Evolutionary conservation across 306 rosid species (phyloP), one percentile per base, ranked within the genome.

Genomic region (Boehmeria nivea): DNA sequence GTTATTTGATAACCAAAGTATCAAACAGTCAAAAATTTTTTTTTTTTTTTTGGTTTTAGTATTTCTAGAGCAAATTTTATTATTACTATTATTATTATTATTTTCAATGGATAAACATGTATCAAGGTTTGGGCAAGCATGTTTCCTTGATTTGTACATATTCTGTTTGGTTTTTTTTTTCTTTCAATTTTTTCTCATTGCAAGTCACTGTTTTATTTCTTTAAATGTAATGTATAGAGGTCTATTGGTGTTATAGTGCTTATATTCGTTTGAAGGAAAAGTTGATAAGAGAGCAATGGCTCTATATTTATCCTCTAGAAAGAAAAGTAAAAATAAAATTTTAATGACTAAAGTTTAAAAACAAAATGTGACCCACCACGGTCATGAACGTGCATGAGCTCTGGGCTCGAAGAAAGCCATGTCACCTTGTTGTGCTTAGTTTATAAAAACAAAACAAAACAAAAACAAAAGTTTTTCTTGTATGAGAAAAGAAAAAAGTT

Each of bases 391-490:
- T 68, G 78, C 60, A 80, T 61, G 61, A 76, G 86, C 86, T 67
- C 86, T 63, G 51, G 86, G 84, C 83, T 80, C 87, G 76, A 81
- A 82, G 76, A 66, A 61, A 61, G 34, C 68, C 52, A 57, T 50
- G 65, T 68, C 74, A 72, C 61, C 60, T 48, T 39, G 48, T 9
- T 71, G 60, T 65, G 59, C 48, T 75, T 51, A 16, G 56, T 60
- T 69, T 21, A 45, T 42, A 47, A 61, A 28, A 66, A 11, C 21
- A 64, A 50, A 6, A 33, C n/a, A n/a, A n/a, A n/a, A n/a, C n/a
- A n/a, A n/a, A n/a, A n/a, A n/a, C n/a, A n/a, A n/a, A n/a, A n/a
- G n/a, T n/a, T n/a, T n/a, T n/a, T n/a, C n/a, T n/a, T n/a, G n/a
- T n/a, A n/a, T n/a, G n/a, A n/a, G n/a, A n/a, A 3, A 33, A 45